Base-by-base conservation (phyloP, 2,329 filamentous ascomycete species). In the Clonostachys byssicola region DNA sequence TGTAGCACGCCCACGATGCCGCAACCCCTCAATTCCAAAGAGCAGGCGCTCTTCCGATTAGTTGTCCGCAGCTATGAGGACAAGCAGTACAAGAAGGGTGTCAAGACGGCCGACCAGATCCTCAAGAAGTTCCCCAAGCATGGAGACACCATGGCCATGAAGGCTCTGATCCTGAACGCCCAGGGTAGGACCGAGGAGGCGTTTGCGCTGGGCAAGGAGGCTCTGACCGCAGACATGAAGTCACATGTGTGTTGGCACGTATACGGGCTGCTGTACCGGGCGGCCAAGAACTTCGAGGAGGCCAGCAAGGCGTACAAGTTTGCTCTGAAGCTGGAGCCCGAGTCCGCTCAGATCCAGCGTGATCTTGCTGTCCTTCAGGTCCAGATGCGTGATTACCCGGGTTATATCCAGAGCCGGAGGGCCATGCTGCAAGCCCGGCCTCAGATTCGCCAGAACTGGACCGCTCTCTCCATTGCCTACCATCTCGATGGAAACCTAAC, bases 221-320 rank as follows among this genome's bases (percentile, higher is more conserved):
- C 95, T 34, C 77, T 99, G 58, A 91, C 87, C 56, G 90, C 92
- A 60, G 92, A 97, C 66, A 97, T 99, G 92, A 96, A 95, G 74
- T 96, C 92, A 60, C 92, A 97, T 70, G 92, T 99, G 60, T 97
- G 92, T 77, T 99, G 94, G 94, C 95, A 99, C 69, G 94, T 99
- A 51, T 99, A 97, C 66, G 94, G 95, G 34, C 72, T 99, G 56
- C 79, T 99, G 44, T 97, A 95, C 71, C 86, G 92, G 45, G 86
- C 89, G 43, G 87, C 88, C 63, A 97, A 97, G 78, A 97, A 99
- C 71, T 97, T 95, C 59, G 94, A 97, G 67, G 94, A 97, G 72
- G 92, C 95, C 10, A 96, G 96, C 73, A 97, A 97, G 77, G 95
- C 94, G 49, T 99, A 99, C 77, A 95, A 95, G 66, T 96, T 95